These are phyloP conservation scores for Cymbopogon citratus DNA, from an alignment of 176 grass and related monocot species.

Conservation along the genomic window DNA sequence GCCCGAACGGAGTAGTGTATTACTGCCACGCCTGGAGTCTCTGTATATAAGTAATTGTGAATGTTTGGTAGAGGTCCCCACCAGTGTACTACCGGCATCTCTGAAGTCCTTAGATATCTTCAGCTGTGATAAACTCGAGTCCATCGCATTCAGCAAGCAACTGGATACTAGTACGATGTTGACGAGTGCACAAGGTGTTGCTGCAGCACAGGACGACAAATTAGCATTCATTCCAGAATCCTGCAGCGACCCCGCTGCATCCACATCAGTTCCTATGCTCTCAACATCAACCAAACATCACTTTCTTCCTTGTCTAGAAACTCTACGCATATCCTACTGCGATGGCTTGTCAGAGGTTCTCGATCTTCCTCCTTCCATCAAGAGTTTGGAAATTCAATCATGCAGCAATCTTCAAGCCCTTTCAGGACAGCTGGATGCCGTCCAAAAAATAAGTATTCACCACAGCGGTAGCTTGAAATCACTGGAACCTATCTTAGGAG, in stretches of 20 bases:
- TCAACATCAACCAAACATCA: not conserved
- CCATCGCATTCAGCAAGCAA: too few species aligned
- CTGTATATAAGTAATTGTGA: too few species aligned
- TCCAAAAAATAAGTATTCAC: rapidly evolving
- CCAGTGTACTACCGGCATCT: too few species aligned
- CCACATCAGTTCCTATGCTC: not conserved
- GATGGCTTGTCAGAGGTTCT: not conserved
- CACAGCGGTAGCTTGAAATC: not conserved
- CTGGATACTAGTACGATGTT: too few species aligned
- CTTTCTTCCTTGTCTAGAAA: not conserved
- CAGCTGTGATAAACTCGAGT: too few species aligned
- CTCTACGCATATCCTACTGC: rapidly evolving
- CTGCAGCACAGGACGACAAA: too few species aligned
- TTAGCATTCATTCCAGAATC: not conserved
- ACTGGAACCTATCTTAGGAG: not conserved
- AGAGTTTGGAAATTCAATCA: rapidly evolving
- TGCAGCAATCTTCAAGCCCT: not conserved
- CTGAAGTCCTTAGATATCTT: too few species aligned
- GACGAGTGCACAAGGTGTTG: too few species aligned
- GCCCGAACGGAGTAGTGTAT: too few species aligned
- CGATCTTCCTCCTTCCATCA: not conserved
- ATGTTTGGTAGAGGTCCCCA: too few species aligned
- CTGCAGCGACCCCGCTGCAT: not conserved
- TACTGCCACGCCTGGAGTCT: too few species aligned
- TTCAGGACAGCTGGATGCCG: not conserved